These are phyloP conservation scores for Penicillium pulvis DNA, from an alignment of 495 filamentous ascomycete genomes.

Conservation along the genomic window DNA sequence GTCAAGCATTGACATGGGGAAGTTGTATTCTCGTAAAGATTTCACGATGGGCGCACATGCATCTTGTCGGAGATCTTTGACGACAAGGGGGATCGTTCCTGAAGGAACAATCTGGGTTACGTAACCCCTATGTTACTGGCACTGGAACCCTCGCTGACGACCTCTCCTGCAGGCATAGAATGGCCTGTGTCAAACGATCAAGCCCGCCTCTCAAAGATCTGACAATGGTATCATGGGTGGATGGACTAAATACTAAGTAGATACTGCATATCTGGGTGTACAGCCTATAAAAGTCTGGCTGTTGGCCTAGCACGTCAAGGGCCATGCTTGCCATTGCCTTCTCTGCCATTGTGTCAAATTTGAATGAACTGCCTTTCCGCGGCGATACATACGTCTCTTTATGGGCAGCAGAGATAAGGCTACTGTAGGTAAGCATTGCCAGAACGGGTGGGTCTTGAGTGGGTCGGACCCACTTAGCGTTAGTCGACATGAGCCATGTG, in stretches of 20 bases:
- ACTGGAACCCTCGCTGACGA: too few relatives aligned
- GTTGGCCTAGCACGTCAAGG: constrained; percentile 23
- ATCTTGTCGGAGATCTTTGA: constrained; percentile 46
- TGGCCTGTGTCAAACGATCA: constrained; percentile 29
- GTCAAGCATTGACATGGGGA: constrained; percentile 56
- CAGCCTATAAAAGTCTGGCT: constrained; percentile 19
- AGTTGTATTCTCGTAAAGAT: constrained; percentile 38
- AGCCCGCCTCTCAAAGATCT: constrained; percentile 38
- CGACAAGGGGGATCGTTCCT: constrained; percentile 37
- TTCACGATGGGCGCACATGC: constrained; percentile 42
- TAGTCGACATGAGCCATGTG: too few relatives aligned
- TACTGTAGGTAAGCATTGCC: too few relatives aligned
- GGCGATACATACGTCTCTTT: neutral
- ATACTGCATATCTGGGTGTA: constrained; percentile 52
- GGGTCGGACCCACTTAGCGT: too few relatives aligned
- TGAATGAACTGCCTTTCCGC: neutral
- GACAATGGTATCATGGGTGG: constrained; percentile 30
- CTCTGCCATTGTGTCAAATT: neutral
- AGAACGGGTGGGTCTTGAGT: too few relatives aligned
- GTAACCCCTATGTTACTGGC: too few relatives aligned
- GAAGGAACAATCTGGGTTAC: neutral
- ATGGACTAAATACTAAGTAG: constrained; percentile 32
- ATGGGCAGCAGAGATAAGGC: too few relatives aligned
- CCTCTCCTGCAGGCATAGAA: too few relatives aligned
- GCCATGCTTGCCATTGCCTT: neutral